Base-by-base conservation (phyloP, 805 yeast genomes). In the Cyberlindnera meyerae region DNA sequence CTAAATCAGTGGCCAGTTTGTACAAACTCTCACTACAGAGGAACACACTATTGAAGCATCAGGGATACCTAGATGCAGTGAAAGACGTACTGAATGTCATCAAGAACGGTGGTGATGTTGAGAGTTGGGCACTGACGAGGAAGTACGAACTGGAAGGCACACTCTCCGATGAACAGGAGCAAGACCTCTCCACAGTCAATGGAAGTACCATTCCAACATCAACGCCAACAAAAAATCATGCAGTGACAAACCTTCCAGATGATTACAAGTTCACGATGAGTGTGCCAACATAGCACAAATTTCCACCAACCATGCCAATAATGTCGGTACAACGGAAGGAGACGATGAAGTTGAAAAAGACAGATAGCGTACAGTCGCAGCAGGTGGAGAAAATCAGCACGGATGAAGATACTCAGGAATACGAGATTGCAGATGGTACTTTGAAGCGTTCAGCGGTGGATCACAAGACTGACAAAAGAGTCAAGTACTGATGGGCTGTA, bases 1-100 rank as follows among this genome's bases (percentile, higher is more conserved):
- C 88, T 18, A 72, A 79, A 37, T 71, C 83, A 6, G 83, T 81
- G 18, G 82, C 87, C 8, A 68, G 79, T 4, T 63, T 81, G 11
- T 81, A 81, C 48, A 62, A 83, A 33, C 53, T 77, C 8, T 71
- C 83, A 12, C 70, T 72, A 37, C 66, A 69, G 33, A 67, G 73
- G 31, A 66, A 61, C 16, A 56, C 71, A 5, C 47, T 76, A 18
- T 51, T 71, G 8, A 67, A 65, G 34, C 67, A 71, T 34, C 70
- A 68, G 39, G 89, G 89, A 1, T 81, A 81, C 48, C 50, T 78
- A 29, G 74, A 73, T 22, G 78, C 84, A 47, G 43, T 81, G 3
- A 73, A 78, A 41, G 87, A 81, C 43, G 45, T 80, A 17, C 48
- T 75, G 7, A 58, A 57, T 12, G 59, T 67, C 15, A 59, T 73